Evolutionary conservation across 805 yeast genomes (phyloP), one percentile per base, ranked within the genome.

Genomic region (Saccharomycopsis vini): DNA sequence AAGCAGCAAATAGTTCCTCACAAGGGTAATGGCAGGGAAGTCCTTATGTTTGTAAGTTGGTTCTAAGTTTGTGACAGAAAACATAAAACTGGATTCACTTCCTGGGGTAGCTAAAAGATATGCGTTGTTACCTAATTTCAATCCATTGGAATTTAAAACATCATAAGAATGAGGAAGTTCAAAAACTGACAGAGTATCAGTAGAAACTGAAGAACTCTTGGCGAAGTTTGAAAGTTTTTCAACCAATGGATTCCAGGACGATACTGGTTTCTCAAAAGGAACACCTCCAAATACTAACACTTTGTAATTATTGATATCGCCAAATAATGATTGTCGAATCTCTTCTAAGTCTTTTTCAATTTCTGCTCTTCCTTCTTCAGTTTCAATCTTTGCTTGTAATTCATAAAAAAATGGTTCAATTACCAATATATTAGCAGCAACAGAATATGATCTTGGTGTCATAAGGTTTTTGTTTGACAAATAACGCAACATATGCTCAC

Each of bases 211-310:
- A n/a, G n/a, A n/a, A n/a, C 5, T 4, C 22, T 34, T 16, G 29
- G 13, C 7, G 13, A 23, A 20, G 10, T 33, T 26, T 12, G 30
- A 21, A 21, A 40, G 13, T 36, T 45, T 40, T 2, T 31, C 36
- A 24, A 41, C 10, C 18, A 46, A 28, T 7, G 38, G 39, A 7
- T 55, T 52, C 94, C 94, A 85, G 0, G 75, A 50, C 1, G 76
- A 61, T 15, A 83, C 74, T 2, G 94, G 89, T 2, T 59, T 52
- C 3, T 56, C 56, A 18, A 67, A 65, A 1, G 62, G 54, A 24
- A 80, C 64, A 54, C 84, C 88, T 42, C 95, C 96, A 46, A 75
- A 65, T 13, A 90, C 72, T 24, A 86, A 62, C 0, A 85, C 64
- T 51, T 88, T 77, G 55, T 79, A 65, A 53, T 84, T 85, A 16